phyloP scores from a whole-genome alignment of 441 rosid genomes.

The Dalechampia spathulata region DNA sequence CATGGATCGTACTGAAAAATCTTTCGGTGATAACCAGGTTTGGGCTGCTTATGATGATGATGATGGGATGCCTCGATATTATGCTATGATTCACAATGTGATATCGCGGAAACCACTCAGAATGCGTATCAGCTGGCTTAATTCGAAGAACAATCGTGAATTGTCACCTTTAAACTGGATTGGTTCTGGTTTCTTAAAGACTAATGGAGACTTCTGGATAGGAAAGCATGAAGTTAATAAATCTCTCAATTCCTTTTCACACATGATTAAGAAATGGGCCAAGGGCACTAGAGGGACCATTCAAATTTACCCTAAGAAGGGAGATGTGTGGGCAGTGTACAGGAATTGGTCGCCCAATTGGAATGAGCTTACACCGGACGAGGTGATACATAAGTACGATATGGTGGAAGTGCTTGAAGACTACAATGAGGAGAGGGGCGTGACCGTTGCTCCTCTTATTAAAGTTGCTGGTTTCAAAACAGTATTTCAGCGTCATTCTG shows the following conservation, averaged over 20 bases:
- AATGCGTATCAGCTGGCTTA: conserved; percentile 88
- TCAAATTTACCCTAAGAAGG: conserved; percentile 61
- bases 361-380: conserved; percentile 55
- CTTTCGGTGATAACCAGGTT: conserved; percentile 66
- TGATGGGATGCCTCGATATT: conserved; percentile 90
- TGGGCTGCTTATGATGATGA: conserved; percentile 95
- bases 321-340: conserved; percentile 89
- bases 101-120: conserved; percentile 60
- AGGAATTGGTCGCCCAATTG: conserved; percentile 84
- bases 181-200: conserved; percentile 69
- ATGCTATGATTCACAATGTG: conserved; percentile 73
- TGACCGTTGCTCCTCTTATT: conserved; percentile 46
- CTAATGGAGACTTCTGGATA: conserved; percentile 80
- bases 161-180: conserved; percentile 65
- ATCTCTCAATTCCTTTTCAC: conserved; percentile 70
- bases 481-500: conserved; percentile 48
- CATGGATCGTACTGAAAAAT: conserved; percentile 54
- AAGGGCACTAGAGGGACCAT: conserved; percentile 68
- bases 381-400: conserved; percentile 64
- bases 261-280: conserved; percentile 58
- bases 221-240: conserved; percentile 51
- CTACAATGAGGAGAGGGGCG: conserved; percentile 45
- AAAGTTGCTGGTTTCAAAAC: conserved; percentile 68
- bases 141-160: conserved; percentile 61
- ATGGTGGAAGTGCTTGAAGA: conserved; percentile 87